Evolutionary conservation across 345 rosid species (phyloP).

Genomic region (Nephelium lappaceum): DNA sequence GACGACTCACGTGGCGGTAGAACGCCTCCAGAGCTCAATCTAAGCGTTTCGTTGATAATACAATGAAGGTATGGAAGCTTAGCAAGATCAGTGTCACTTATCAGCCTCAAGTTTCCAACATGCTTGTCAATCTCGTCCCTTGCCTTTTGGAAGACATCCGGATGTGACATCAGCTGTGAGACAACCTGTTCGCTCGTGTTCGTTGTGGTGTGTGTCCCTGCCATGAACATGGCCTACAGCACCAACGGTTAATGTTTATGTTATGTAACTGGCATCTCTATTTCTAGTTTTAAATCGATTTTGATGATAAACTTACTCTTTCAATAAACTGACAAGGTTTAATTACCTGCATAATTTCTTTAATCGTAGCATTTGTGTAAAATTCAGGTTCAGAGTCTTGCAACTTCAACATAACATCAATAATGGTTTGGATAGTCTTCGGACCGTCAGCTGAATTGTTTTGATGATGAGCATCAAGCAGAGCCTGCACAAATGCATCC

Average conservation of each 20-base stretch:
- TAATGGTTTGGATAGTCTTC: constrained; percentile 7
- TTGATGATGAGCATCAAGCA: constrained; percentile 26
- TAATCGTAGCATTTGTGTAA: constrained; percentile 29
- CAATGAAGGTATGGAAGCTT: constrained; percentile 1
- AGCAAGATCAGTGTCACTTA: constrained; percentile 9
- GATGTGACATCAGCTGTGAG: constrained; percentile 19
- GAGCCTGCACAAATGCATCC: constrained; percentile 32
- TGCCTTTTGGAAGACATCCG: neutral
- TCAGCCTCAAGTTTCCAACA: neutral
- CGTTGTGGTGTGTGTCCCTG: constrained; percentile 18
- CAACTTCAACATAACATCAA: constrained; percentile 35
- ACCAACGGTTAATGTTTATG: no score
- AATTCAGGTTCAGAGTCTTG: constrained; percentile 35
- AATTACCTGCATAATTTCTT: constrained; percentile 31
- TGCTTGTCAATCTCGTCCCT: neutral
- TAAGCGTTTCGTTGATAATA: constrained; percentile 7
- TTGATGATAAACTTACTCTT: neutral
- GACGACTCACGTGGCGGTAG: neutral
- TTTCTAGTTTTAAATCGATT: neutral
- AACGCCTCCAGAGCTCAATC: neutral
- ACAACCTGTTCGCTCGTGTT: constrained; percentile 13
- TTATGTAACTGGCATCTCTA: no score
- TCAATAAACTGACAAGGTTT: neutral
- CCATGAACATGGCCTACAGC: constrained; percentile 1
- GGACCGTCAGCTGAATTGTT: neutral